These are phyloP conservation scores for Strobilomyces dryophilus DNA, from an alignment of 768 basidiomycete genomes.

Conservation along the genomic window DNA sequence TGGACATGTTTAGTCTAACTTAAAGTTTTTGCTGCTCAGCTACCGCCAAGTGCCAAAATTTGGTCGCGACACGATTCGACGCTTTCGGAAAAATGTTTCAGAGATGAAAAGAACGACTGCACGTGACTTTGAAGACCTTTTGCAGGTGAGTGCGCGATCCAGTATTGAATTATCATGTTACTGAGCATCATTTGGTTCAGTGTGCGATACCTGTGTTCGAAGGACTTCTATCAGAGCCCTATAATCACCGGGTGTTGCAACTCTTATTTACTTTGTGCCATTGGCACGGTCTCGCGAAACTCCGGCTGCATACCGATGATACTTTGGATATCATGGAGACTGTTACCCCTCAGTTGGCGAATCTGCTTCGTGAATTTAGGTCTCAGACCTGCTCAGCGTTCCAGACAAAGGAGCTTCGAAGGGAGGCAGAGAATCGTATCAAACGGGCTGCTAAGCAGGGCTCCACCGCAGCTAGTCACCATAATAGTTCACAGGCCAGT, in stretches of 20 bases:
- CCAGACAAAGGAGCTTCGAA: neutral
- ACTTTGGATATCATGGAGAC: neutral
- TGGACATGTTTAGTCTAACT: neutral
- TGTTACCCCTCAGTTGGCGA: neutral
- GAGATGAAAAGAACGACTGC: neutral
- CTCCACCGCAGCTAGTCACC: neutral
- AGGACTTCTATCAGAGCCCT: too few relatives aligned
- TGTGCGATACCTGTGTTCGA: too few relatives aligned
- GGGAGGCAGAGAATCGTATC: neutral
- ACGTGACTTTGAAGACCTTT: neutral
- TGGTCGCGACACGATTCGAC: neutral
- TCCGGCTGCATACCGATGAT: too few relatives aligned
- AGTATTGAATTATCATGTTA: neutral
- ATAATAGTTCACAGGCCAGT: neutral
- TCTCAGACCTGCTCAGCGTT: neutral
- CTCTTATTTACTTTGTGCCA: neutral
- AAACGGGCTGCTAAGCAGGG: neutral
- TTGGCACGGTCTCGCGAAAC: neutral
- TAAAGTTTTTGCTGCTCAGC: neutral
- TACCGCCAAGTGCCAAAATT: neutral
- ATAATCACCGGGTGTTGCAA: neutral
- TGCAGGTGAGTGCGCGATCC: neutral
- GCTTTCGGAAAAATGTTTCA: slow-evolving; percentile 16
- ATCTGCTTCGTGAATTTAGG: neutral
- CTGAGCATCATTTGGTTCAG: neutral